Evolutionary conservation across 768 basidiomycete genomes (phyloP).

Genomic region (Tricholoma bakamatsutake): DNA sequence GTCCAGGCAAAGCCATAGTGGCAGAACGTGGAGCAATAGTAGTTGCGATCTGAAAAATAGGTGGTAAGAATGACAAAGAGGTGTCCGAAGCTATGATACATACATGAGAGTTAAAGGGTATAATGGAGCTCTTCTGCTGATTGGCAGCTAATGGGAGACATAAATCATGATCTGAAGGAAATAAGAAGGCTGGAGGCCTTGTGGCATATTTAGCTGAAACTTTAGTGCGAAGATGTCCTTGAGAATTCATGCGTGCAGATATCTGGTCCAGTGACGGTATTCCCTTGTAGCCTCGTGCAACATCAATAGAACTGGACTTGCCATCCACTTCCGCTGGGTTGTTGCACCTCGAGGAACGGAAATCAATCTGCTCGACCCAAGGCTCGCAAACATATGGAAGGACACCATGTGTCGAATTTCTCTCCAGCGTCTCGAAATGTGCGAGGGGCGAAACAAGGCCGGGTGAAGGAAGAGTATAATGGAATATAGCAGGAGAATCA

Average conservation of each 20-base stretch:
- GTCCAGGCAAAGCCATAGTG: constrained; percentile 35
- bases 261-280: constrained; percentile 77
- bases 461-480: constrained; percentile 64
- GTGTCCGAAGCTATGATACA: background rate
- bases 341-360: constrained; percentile 32
- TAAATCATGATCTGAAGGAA: constrained; percentile 2
- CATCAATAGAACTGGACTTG: background rate
- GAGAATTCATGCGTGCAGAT: constrained; percentile 50
- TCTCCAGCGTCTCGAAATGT: constrained; percentile 45
- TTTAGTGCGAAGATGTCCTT: constrained; percentile 25
- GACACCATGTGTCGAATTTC: constrained; percentile 23
- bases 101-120: constrained; percentile 20
- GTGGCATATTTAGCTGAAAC: constrained; percentile 11
- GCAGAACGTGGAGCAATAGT: constrained; percentile 41
- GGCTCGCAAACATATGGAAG: constrained; percentile 27
- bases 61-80: constrained; percentile 30
- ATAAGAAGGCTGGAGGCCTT: constrained; percentile 31
- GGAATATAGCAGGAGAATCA: constrained; percentile 64
- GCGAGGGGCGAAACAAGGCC: constrained; percentile 59
- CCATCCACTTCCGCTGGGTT: constrained; percentile 14
- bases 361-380: constrained; percentile 68
- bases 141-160: constrained; percentile 31
- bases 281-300: constrained; percentile 15
- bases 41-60: constrained; percentile 44
- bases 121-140: constrained; percentile 37